Conservation (phyloP, 768 basidiomycete species). For the Leucocoprinus sp. region DNA sequence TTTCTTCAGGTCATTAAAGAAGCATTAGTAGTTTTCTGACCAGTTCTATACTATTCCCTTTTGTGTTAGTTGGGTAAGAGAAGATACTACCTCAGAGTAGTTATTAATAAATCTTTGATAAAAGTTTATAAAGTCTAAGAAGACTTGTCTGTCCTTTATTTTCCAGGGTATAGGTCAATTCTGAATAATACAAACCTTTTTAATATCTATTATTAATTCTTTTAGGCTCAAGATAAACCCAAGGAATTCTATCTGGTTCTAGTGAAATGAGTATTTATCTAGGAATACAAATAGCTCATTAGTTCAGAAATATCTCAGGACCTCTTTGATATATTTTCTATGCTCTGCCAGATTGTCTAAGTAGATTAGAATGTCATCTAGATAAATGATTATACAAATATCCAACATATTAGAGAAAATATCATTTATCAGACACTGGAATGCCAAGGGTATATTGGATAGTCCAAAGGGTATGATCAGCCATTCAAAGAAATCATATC, state of each 20-base stretch:
- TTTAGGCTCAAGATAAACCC: conserved; percentile 26
- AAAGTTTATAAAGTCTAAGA: neutral
- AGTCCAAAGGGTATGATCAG: conserved; percentile 30
- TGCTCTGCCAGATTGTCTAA: conserved; percentile 21
- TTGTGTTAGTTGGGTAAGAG: neutral
- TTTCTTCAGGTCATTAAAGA: conserved; percentile 1
- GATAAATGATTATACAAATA: conserved; percentile 23
- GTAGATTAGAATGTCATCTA: conserved; percentile 32
- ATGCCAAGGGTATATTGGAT: conserved; percentile 24
- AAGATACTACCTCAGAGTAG: neutral
- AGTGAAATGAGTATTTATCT: conserved; percentile 28
- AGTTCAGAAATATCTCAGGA: conserved; percentile 22
- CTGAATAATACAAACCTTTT: conserved; percentile 20
- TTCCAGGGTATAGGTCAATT: conserved; percentile 27
- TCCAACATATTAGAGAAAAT: conserved; percentile 26
- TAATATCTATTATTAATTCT: conserved; percentile 16
- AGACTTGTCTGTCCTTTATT: conserved; percentile 20
- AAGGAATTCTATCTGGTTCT: conserved; percentile 25
- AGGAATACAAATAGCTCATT: conserved; percentile 21
- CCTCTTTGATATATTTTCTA: conserved; percentile 18
- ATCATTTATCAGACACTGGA: conserved; percentile 29
- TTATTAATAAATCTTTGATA: neutral
- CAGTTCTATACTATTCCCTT: conserved; percentile 2
- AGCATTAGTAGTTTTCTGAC: neutral
- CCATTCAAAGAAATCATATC: conserved; percentile 29